Percentiles rank a stretch among this genome's conserved stretches.
These are phyloP conservation scores for Asterophora parasitica DNA, from an alignment of 768 basidiomycete genomes.

Conservation along the genomic window DNA sequence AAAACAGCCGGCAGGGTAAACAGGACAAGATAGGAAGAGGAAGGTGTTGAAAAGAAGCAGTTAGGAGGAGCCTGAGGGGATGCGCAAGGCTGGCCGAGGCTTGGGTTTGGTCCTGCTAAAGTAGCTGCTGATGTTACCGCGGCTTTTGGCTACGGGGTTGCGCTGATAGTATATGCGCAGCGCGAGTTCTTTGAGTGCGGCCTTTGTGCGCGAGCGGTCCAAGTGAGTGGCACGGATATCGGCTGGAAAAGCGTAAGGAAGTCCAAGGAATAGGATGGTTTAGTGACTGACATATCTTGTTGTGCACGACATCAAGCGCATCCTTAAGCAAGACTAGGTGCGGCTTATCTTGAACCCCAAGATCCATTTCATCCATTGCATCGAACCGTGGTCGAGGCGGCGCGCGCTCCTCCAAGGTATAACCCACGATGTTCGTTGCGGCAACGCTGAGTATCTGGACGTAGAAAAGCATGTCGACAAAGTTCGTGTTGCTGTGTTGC, in stretches of 20 bases:
- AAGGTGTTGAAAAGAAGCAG: not conserved
- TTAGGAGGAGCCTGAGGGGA: too few relatives aligned
- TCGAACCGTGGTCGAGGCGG: constrained; percentile 10
- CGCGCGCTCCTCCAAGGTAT: constrained; percentile 45
- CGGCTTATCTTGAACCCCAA: constrained; percentile 24
- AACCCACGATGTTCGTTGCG: constrained; percentile 52
- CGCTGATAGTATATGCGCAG: constrained; percentile 65
- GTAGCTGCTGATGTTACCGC: constrained; percentile 16
- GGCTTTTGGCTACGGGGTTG: constrained; percentile 17
- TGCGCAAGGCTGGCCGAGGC: too few relatives aligned
- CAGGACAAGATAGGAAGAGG: not conserved
- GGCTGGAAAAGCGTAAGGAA: constrained; percentile 30
- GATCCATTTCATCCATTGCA: constrained; percentile 14
- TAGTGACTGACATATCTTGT: constrained; percentile 51
- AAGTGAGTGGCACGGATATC: constrained; percentile 73
- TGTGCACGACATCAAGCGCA: constrained; percentile 49
- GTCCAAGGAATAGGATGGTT: not conserved
- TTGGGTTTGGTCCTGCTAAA: constrained; percentile 10
- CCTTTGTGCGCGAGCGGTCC: constrained; percentile 72
- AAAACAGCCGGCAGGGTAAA: constrained; percentile 1
- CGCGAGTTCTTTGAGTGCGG: constrained; percentile 56
- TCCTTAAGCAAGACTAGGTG: constrained; percentile 45
- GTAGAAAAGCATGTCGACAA: constrained; percentile 52
- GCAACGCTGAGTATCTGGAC: constrained; percentile 55
- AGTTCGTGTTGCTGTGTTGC: constrained; percentile 53